Base-by-base conservation (phyloP, 306 rosid species). In the Delonix regia region DNA sequence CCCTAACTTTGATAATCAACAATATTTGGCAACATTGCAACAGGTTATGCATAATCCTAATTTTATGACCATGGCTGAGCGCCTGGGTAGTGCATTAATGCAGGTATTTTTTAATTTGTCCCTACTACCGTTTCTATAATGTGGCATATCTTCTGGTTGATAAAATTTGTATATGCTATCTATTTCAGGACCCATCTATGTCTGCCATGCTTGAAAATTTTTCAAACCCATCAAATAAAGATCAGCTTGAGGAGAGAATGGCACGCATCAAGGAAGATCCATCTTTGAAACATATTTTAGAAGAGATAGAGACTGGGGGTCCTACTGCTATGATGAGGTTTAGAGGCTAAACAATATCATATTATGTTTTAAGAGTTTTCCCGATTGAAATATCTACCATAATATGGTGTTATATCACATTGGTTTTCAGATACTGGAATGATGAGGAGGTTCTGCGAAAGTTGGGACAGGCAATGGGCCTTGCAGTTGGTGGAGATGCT, bases 271-370 rank as follows among this genome's bases (percentile, higher is more conserved):
- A 91, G 84, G 99, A 96, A 39, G 99, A 96, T 81, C 99, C 99
- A 59, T 96, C 99, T 48, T 78, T 96, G 89, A 96, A 93, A 85
- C 97, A 90, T 78, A 93, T 96, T 81, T 86, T 96, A 80, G 99
- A 96, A 28, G 98, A 96, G 85, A 96, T 96, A 84, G 99, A 96
- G 84, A 83, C 81, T 25, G 99, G 98, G 67, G 99, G 99, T 75
- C 98, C 97, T 34, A 89, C 97, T 81, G 97, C 98, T 64, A 96
- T 96, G 99, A 93, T 96, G 99, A 96, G 92, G 99, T 96, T 69
- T 77, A 79, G 51, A 80, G 73, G 45, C n/a, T 74, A 57, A 34
- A 25, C 15, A n/a, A 16, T 51, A 44, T 48, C 39, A 14, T 3
- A 41, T 62, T 62, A 28, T 83, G 57, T 70, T 59, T 36, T n/a